These are phyloP conservation scores for Clavariopsis aquatica DNA, from an alignment of 495 filamentous ascomycete genomes.

Conservation along the genomic window DNA sequence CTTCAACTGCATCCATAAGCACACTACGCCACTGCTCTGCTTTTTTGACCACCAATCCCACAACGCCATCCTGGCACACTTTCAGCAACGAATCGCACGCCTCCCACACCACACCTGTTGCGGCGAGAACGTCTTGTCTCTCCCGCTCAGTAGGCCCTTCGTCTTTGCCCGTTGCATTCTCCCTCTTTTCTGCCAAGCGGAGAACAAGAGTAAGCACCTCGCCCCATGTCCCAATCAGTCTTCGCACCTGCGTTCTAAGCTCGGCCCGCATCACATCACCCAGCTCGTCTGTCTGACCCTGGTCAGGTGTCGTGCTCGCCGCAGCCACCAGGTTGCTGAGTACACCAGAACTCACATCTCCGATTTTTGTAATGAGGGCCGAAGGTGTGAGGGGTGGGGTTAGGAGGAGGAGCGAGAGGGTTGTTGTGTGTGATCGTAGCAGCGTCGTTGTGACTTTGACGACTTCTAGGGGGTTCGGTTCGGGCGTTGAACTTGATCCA, in stretches of 20 bases:
- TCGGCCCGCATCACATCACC: slow-evolving; percentile 54
- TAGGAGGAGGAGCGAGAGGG: slow-evolving; percentile 80
- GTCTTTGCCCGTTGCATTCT: slow-evolving; percentile 46
- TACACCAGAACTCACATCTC: slow-evolving; percentile 63
- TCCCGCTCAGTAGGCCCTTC: slow-evolving; percentile 30
- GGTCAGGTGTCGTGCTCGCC: slow-evolving; percentile 49
- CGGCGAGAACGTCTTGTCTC: slow-evolving; percentile 56
- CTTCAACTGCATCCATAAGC: slow-evolving; percentile 75
- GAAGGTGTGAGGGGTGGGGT: slow-evolving; percentile 80
- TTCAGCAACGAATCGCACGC: slow-evolving; percentile 70
- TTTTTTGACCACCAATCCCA: slow-evolving; percentile 48
- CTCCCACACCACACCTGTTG: slow-evolving; percentile 65
- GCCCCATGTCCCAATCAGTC: slow-evolving; percentile 47
- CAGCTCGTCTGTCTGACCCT: slow-evolving; percentile 55
- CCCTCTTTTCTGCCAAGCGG: slow-evolving; percentile 34
- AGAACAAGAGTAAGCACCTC: slow-evolving; percentile 47
- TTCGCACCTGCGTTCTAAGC: slow-evolving; percentile 42
- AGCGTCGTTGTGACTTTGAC: slow-evolving; percentile 65
- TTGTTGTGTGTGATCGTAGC: slow-evolving; percentile 79
- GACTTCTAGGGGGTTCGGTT: slow-evolving; percentile 58
- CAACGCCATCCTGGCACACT: slow-evolving; percentile 63
- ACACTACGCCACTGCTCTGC: slow-evolving; percentile 61
- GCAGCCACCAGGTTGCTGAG: slow-evolving; percentile 72
- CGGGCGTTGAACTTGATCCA: slow-evolving; percentile 38
- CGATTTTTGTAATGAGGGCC: slow-evolving; percentile 66